A percentile compares a stretch with the other conserved stretches of the same genome.
Evolutionary conservation across 2,329 filamentous ascomycete species (phyloP).

Genomic region (Coniella lustricola): DNA sequence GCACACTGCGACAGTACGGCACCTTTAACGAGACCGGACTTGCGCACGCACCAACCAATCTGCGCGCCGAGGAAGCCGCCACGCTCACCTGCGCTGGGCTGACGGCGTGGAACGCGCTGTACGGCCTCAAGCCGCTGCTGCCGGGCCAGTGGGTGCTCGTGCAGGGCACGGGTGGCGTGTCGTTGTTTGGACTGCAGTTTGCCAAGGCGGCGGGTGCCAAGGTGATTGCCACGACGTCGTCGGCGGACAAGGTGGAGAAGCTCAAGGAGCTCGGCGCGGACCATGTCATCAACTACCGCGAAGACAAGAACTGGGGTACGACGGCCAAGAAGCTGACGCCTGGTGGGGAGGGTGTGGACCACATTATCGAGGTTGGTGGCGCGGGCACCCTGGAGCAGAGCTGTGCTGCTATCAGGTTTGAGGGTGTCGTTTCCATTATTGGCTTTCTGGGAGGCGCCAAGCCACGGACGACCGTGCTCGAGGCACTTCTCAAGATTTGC

Average conservation of each 20-base stretch:
- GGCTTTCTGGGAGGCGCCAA: conserved; percentile 36
- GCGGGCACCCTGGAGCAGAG: conserved; percentile 40
- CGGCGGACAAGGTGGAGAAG: conserved; percentile 37
- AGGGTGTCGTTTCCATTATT: conserved; percentile 31
- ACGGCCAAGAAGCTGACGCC: conserved; percentile 42
- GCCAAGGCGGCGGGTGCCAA: conserved; percentile 42
- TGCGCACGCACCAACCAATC: conserved; percentile 52
- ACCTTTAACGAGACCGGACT: conserved; percentile 63
- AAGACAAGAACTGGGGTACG: conserved; percentile 46
- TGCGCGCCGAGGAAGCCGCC: conserved; percentile 46
- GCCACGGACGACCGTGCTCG: conserved; percentile 44
- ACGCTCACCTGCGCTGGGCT: conserved; percentile 54
- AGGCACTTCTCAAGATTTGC: conserved; percentile 34
- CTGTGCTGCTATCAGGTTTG: conserved; percentile 24
- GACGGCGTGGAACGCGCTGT: conserved; percentile 61
- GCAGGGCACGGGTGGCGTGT: conserved; percentile 65
- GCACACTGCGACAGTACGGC: conserved; percentile 59
- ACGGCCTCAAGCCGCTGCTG: conserved; percentile 45
- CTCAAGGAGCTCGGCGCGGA: conserved; percentile 47
- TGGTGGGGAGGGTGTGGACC: conserved; percentile 38
- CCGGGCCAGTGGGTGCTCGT: conserved; percentile 55
- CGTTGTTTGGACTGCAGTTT: conserved; percentile 55
- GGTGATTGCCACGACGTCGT: conserved; percentile 52
- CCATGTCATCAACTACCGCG: conserved; percentile 51
- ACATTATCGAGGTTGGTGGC: conserved; percentile 51